Percentiles rank a stretch among this genome's conserved stretches.
These are phyloP conservation scores for Annona cherimola DNA, from an alignment of 164 flowering plant species.

Conservation along the genomic window DNA sequence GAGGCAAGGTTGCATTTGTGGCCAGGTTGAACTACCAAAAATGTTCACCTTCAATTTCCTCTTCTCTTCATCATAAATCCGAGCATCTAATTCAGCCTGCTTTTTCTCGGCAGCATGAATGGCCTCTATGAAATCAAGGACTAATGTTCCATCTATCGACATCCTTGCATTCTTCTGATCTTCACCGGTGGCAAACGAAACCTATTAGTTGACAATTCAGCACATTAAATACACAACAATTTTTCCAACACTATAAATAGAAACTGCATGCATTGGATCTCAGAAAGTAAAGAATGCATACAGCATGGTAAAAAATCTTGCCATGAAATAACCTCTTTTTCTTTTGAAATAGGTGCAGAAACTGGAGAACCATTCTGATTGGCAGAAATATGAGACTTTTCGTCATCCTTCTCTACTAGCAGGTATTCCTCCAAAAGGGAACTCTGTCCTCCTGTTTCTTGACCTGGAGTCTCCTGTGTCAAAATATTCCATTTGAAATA, in stretches of 20 bases:
- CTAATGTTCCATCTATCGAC: slow-evolving; percentile 66
- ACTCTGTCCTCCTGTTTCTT: slow-evolving; percentile 24
- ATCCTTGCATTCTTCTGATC: slow-evolving; percentile 40
- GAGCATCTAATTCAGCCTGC: slow-evolving; percentile 88
- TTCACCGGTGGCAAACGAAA: slow-evolving; percentile 21
- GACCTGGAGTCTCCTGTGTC: slow-evolving; percentile 37
- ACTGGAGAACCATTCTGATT: slow-evolving; percentile 16
- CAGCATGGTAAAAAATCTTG: slow-evolving; percentile 12
- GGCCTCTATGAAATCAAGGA: slow-evolving; percentile 83
- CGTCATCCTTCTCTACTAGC: slow-evolving; percentile 35
- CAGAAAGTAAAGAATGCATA: slow-evolving; percentile 12
- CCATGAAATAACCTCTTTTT: slow-evolving; percentile 41
- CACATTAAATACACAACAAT: neutral
- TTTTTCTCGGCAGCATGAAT: slow-evolving; percentile 88
- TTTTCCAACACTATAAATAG: neutral
- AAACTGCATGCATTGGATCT: neutral
- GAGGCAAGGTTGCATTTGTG: neutral
- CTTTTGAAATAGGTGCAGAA: slow-evolving; percentile 14
- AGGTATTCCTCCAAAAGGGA: slow-evolving; percentile 60
- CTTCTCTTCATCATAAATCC: slow-evolving; percentile 62
- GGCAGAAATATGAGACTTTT: slow-evolving; percentile 16
- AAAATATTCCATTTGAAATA: neutral
- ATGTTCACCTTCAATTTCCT: slow-evolving; percentile 63
- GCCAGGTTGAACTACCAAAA: neutral
- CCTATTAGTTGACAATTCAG: slow-evolving; percentile 28